Evolutionary conservation across 192 early-diverging fungal genomes (phyloP).

Genomic region (Coemansia sp.): DNA sequence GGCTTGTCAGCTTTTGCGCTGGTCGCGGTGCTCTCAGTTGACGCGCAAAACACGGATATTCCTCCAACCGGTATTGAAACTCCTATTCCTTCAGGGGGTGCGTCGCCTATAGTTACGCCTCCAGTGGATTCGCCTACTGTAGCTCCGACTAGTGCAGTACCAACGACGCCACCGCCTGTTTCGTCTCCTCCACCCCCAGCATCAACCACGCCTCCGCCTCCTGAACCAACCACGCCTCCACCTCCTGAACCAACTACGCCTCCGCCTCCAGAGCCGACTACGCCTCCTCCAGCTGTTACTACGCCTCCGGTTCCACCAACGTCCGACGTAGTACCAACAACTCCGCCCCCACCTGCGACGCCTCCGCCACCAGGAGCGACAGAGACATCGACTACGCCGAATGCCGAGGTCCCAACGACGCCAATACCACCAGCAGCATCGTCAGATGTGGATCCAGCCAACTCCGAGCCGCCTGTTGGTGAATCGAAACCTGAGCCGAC

Average conservation of each 20-base stretch:
- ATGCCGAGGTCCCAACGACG: neutral
- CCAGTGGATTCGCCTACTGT: neutral
- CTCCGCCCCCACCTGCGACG: neutral
- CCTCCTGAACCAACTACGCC: neutral
- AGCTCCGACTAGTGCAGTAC: neutral
- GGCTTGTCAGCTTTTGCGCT: neutral
- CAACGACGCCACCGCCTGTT: neutral
- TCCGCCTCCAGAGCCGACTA: neutral
- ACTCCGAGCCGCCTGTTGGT: neutral
- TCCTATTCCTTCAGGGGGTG: neutral
- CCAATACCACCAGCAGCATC: neutral
- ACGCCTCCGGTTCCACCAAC: neutral
- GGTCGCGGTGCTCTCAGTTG: neutral
- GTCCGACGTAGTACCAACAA: neutral
- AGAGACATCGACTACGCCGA: neutral
- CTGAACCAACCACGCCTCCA: neutral
- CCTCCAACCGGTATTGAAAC: neutral
- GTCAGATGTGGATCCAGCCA: neutral
- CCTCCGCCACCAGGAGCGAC: neutral
- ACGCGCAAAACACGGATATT: neutral
- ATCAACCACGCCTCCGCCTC: neutral
- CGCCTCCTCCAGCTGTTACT: neutral
- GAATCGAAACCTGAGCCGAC: neutral
- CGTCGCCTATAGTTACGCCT: neutral
- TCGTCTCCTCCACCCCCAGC: neutral